A percentile compares a stretch with the other conserved stretches of the same genome.
phyloP scores from a whole-genome alignment of 768 basidiomycete species.

The Cubamyces lactineus region DNA sequence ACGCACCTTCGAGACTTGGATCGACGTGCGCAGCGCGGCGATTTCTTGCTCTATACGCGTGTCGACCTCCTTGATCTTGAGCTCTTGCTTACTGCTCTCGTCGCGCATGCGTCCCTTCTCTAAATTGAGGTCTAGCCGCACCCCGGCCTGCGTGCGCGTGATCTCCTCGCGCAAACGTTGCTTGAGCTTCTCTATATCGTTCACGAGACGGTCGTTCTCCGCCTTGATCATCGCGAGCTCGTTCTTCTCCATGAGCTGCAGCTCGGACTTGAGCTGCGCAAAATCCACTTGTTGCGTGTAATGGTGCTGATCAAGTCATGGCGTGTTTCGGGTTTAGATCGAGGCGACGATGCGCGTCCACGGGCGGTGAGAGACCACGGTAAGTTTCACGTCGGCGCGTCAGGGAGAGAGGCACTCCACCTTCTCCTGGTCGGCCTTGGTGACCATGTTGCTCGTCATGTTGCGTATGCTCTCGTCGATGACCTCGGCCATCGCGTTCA shows the following conservation, averaged over 20 bases:
- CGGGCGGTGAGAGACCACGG: neutral
- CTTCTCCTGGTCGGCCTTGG: conserved; percentile 96
- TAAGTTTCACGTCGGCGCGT: conserved; percentile 24
- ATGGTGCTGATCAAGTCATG: conserved; percentile 58
- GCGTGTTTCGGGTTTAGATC: neutral
- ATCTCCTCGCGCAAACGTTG: conserved; percentile 92
- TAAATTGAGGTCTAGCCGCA: conserved; percentile 90
- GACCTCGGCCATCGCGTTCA: conserved; percentile 95
- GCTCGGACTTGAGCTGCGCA: conserved; percentile 93
- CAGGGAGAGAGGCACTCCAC: conserved; percentile 40
- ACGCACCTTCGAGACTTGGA: conserved; percentile 81
- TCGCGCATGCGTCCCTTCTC: conserved; percentile 97
- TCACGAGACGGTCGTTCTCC: conserved; percentile 91
- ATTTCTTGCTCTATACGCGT: conserved; percentile 97
- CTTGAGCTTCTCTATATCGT: conserved; percentile 94
- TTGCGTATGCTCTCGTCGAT: conserved; percentile 96
- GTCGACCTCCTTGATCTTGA: conserved; percentile 98
- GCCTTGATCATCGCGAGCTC: conserved; percentile 94
- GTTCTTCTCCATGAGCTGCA: conserved; percentile 96
- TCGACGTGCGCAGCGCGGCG: conserved; percentile 78
- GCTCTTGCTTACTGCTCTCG: conserved; percentile 86
- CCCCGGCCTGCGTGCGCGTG: conserved; percentile 88
- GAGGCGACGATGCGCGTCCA: neutral
- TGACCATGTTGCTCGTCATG: conserved; percentile 96
- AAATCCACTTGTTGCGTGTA: conserved; percentile 98